Evolutionary conservation across 73 alveolate genomes (phyloP).

Genomic region (Halteria grandinella): DNA sequence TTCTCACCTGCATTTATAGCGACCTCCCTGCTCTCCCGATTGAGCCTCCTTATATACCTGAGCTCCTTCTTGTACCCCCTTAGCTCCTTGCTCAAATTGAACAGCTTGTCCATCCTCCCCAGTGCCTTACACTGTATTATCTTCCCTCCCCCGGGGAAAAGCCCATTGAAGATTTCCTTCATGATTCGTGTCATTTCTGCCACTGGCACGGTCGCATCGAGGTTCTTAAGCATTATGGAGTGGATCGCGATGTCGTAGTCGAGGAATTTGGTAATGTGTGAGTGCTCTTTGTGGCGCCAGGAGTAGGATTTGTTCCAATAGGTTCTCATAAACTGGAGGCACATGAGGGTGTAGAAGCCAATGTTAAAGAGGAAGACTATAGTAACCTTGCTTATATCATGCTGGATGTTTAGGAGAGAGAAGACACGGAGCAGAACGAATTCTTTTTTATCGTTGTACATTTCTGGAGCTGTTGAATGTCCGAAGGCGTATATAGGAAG

Average conservation of each 20-base stretch:
- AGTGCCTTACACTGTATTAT: slow-evolving; percentile 5
- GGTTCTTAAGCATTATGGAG: slow-evolving; percentile 20
- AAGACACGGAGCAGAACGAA: neutral
- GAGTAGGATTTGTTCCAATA: slow-evolving; percentile 30
- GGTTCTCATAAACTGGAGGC: neutral
- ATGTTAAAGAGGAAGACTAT: slow-evolving; percentile 4
- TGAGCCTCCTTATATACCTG: too few relatives aligned
- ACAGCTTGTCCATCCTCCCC: slow-evolving; percentile 14
- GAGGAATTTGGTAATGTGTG: slow-evolving; percentile 6
- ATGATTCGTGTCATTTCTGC: neutral
- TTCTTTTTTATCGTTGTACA: slow-evolving; percentile 1
- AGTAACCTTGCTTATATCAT: slow-evolving; percentile 8
- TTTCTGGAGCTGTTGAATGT: neutral
- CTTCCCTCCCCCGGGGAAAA: slow-evolving; percentile 37
- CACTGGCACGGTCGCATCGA: neutral
- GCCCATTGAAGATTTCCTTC: neutral
- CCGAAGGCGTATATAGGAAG: slow-evolving; percentile 36
- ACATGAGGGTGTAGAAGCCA: neutral
- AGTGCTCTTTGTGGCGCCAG: slow-evolving; percentile 41
- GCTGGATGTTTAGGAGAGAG: slow-evolving; percentile 26
- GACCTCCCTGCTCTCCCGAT: neutral
- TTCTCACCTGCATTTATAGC: slow-evolving; percentile 8
- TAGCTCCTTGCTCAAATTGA: slow-evolving; percentile 3
- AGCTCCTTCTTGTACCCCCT: neutral
- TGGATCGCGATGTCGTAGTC: slow-evolving; percentile 51